Evolutionary conservation across 805 yeast species (phyloP).

Genomic region (Hanseniaspora lindneri): DNA sequence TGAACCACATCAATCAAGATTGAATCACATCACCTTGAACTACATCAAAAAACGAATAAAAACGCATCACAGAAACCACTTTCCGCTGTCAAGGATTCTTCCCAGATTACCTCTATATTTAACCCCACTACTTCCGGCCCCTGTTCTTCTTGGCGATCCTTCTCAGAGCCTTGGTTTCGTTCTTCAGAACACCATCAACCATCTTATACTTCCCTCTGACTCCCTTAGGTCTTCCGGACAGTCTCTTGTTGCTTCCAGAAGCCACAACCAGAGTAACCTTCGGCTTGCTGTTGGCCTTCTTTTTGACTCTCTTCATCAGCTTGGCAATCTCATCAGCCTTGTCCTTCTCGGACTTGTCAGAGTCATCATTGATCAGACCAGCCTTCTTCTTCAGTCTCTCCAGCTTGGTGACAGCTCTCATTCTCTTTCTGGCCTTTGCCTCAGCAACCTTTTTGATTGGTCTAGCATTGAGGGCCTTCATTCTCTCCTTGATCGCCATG

Average conservation of each 20-base stretch:
- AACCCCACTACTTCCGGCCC: constrained; percentile 25
- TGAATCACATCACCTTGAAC: too few relatives aligned
- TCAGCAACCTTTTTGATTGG: constrained; percentile 98
- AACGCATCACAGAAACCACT: too few relatives aligned
- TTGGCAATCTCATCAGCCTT: constrained; percentile 87
- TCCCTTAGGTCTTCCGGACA: constrained; percentile 93
- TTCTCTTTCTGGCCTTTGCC: constrained; percentile 91
- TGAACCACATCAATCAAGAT: too few relatives aligned
- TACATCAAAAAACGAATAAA: too few relatives aligned
- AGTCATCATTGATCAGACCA: constrained; percentile 79
- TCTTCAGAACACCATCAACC: constrained; percentile 98
- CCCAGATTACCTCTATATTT: too few relatives aligned
- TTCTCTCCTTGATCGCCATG: constrained; percentile 59
- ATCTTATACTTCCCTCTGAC: constrained; percentile 94
- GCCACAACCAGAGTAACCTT: constrained; percentile 85
- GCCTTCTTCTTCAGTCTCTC: constrained; percentile 88
- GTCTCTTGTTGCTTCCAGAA: constrained; percentile 67
- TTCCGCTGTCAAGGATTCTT: too few relatives aligned
- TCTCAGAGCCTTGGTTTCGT: constrained; percentile 85
- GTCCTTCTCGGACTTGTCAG: constrained; percentile 77
- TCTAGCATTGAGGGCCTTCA: constrained; percentile 80
- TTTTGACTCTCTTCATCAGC: constrained; percentile 67
- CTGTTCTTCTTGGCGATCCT: constrained; percentile 79
- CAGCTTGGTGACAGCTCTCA: constrained; percentile 76
- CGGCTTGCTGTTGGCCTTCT: constrained; percentile 60